These are phyloP conservation scores for Xylaria sp. DNA, from an alignment of 2,329 filamentous ascomycete species.

Conservation along the genomic window DNA sequence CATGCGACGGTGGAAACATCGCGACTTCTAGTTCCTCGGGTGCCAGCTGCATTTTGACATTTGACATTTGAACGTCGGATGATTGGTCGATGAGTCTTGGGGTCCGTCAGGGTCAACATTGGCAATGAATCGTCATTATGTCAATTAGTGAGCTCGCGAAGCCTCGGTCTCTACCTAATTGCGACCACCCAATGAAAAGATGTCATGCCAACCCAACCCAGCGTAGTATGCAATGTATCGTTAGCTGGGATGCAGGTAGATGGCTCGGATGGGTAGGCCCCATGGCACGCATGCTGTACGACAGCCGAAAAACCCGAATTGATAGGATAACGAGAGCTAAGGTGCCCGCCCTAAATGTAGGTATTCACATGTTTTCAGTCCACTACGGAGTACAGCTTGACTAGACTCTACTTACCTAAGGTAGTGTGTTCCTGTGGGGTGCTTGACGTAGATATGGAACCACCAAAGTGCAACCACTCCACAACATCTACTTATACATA, in stretches of 20 bases:
- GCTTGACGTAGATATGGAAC: not conserved
- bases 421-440: not conserved
- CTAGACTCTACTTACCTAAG: no score
- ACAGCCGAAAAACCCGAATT: no score
- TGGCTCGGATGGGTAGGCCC: no score
- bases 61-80: slow-evolving; percentile 7
- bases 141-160: not conserved
- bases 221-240: not conserved
- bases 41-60: slow-evolving; percentile 5
- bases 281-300: no score
- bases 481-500: no score
- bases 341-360: not conserved
- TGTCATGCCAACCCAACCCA: not conserved
- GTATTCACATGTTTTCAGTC: not conserved
- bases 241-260: not conserved
- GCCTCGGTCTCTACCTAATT: not conserved
- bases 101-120: not conserved
- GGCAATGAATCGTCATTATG: not conserved
- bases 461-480: not conserved
- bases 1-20: slow-evolving; percentile 24
- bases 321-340: no score
- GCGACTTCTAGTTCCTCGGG: slow-evolving; percentile 18
- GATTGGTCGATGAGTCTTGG: not conserved
- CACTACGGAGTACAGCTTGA: not conserved
- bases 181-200: not conserved